A percentile compares a stretch with the other conserved stretches of the same genome.
These are phyloP conservation scores for Vicia faba DNA, from an alignment of 306 rosid genomes.

Conservation along the genomic window DNA sequence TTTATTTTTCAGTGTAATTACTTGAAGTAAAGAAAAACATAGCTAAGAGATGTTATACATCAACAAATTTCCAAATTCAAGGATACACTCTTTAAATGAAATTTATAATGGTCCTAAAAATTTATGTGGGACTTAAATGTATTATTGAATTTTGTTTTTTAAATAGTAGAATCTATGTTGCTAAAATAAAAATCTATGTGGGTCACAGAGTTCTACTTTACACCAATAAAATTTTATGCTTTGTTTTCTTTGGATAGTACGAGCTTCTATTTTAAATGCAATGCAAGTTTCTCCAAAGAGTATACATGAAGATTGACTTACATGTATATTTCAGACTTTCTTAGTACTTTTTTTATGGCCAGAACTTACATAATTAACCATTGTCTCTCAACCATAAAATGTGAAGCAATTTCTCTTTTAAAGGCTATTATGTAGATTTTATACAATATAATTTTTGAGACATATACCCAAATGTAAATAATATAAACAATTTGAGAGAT, in stretches of 20 bases:
- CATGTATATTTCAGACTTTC: not conserved
- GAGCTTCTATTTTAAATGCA: not conserved
- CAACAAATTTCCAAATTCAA: too few species aligned
- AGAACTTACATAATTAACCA: not conserved
- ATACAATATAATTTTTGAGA: not conserved
- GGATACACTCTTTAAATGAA: too few species aligned
- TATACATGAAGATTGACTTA: not conserved
- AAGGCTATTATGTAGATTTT: not conserved
- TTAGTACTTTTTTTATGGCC: constrained; percentile 1
- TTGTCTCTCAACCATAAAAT: constrained; percentile 1
- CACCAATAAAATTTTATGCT: not conserved
- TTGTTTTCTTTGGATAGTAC: constrained; percentile 9
- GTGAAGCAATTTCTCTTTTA: not conserved
- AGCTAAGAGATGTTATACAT: too few species aligned
- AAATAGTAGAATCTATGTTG: not conserved
- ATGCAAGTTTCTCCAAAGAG: constrained; percentile 2
- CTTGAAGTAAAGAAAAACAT: too few species aligned
- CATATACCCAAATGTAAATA: not conserved
- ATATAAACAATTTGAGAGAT: not conserved
- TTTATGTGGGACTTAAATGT: too few species aligned
- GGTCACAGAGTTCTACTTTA: constrained; percentile 4
- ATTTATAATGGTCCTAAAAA: too few species aligned
- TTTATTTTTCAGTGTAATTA: too few species aligned
- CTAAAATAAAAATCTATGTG: constrained; percentile 4
- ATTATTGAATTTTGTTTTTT: not conserved